phyloP scores from a whole-genome alignment of 2,329 filamentous ascomycete genomes.

The Hansfordia pulvinata region DNA sequence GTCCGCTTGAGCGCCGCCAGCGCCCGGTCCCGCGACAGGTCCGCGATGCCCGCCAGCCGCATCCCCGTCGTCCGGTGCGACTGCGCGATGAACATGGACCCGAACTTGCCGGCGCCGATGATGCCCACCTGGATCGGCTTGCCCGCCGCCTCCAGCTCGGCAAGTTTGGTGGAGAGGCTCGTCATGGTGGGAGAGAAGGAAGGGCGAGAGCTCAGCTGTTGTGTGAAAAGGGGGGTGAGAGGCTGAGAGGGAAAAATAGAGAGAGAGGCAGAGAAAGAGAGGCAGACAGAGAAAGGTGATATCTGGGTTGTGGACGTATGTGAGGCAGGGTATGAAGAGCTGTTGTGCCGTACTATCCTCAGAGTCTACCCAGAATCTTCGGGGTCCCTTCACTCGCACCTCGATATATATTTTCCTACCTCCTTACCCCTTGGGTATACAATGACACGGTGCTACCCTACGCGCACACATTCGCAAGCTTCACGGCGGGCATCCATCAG shows the following conservation, averaged over 20 bases:
- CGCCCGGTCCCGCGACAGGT: conserved; percentile 25
- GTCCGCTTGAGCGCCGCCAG: conserved; percentile 24
- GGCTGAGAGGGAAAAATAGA: no score
- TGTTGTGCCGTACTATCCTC: background rate
- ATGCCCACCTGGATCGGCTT: conserved; percentile 26
- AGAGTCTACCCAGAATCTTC: background rate
- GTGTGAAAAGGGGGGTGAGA: background rate
- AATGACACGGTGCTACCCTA: no score
- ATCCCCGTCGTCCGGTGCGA: conserved; percentile 26
- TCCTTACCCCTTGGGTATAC: no score
- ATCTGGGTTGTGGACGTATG: no score
- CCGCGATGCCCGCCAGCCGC: conserved; percentile 26
- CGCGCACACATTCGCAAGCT: no score
- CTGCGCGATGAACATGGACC: conserved; percentile 32
- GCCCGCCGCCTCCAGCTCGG: conserved; percentile 21
- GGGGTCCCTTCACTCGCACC: no score
- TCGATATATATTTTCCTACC: no score
- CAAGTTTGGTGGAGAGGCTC: conserved; percentile 24
- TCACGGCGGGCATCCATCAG: no score
- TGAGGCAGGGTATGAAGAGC: background rate
- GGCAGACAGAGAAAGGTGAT: no score
- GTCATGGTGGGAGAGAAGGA: conserved; percentile 15
- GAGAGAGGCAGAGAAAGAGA: no score
- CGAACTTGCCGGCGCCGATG: conserved; percentile 31
- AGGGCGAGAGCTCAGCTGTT: background rate